Conservation (phyloP, 306 rosid species). For the Quercus aquifolioides region DNA sequence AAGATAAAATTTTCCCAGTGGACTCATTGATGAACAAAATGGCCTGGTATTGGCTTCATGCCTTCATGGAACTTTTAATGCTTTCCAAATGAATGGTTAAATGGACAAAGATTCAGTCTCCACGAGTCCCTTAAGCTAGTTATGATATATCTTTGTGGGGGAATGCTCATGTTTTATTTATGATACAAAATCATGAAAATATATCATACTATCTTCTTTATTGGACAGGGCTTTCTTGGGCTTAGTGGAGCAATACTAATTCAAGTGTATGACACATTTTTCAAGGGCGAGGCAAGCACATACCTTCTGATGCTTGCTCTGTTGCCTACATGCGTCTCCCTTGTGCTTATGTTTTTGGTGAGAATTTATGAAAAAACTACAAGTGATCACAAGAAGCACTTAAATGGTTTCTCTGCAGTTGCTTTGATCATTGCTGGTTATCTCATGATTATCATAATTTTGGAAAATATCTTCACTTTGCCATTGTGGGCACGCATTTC, state of each 20-base stretch:
- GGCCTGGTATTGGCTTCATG: not conserved
- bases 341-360: conserved; percentile 57
- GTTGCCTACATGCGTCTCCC: conserved; percentile 53
- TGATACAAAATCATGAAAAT: not conserved
- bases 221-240: conserved; percentile 5
- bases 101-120: not conserved
- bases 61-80: not conserved
- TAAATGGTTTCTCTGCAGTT: conserved; percentile 58
- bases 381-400: conserved; percentile 50
- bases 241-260: conserved; percentile 87
- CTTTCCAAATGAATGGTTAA: not conserved
- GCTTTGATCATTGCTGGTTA: conserved; percentile 61
- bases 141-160: not conserved
- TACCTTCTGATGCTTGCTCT: conserved; percentile 68
- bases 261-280: conserved; percentile 55
- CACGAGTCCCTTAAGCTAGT: not conserved
- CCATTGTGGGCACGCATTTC: conserved; percentile 43
- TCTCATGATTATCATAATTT: conserved; percentile 57
- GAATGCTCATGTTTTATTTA: not conserved
- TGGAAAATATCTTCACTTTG: conserved; percentile 44
- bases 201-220: not conserved
- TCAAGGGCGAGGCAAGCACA: conserved; percentile 59
- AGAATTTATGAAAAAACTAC: conserved; percentile 50
- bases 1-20: not conserved
- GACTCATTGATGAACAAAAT: not conserved